Evolutionary conservation across 805 yeast species (phyloP).

Genomic region (Metschnikowia anglica): DNA sequence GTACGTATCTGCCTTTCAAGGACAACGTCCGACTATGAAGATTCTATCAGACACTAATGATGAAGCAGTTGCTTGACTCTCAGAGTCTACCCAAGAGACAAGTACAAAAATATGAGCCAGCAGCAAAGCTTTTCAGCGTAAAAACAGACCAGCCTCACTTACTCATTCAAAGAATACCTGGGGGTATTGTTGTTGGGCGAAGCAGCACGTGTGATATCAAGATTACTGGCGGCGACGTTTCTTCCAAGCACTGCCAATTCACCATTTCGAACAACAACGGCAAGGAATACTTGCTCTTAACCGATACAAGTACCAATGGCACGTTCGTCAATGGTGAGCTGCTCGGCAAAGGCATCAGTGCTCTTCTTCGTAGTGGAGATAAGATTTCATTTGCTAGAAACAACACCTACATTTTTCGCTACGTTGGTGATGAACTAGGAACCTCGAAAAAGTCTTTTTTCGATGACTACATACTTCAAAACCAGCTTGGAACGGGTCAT

Average conservation of each 20-base stretch:
- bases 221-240: slow-evolving; percentile 57
- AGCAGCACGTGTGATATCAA: slow-evolving; percentile 59
- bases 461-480: slow-evolving; percentile 57
- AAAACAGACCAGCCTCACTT: slow-evolving; percentile 24
- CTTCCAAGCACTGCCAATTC: slow-evolving; percentile 62
- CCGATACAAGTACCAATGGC: slow-evolving; percentile 65
- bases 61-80: slow-evolving; percentile 16
- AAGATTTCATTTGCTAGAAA: slow-evolving; percentile 54
- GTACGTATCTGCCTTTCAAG: slow-evolving; percentile 17
- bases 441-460: slow-evolving; percentile 44
- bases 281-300: slow-evolving; percentile 43
- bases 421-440: slow-evolving; percentile 29
- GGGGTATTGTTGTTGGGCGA: slow-evolving; percentile 47
- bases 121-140: slow-evolving; percentile 27
- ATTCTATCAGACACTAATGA: slow-evolving; percentile 16
- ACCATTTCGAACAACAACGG: slow-evolving; percentile 38
- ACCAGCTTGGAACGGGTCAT: slow-evolving; percentile 71
- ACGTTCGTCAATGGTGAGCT: slow-evolving; percentile 60
- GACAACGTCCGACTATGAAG: neutral
- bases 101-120: slow-evolving; percentile 20
- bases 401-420: slow-evolving; percentile 50
- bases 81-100: slow-evolving; percentile 19
- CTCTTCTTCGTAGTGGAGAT: slow-evolving; percentile 62
- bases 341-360: slow-evolving; percentile 48
- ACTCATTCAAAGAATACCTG: slow-evolving; percentile 24